A percentile compares a stretch with the other conserved stretches of the same genome.
phyloP scores from a whole-genome alignment of 257 asterid genomes.

The Jasminum sambac region DNA sequence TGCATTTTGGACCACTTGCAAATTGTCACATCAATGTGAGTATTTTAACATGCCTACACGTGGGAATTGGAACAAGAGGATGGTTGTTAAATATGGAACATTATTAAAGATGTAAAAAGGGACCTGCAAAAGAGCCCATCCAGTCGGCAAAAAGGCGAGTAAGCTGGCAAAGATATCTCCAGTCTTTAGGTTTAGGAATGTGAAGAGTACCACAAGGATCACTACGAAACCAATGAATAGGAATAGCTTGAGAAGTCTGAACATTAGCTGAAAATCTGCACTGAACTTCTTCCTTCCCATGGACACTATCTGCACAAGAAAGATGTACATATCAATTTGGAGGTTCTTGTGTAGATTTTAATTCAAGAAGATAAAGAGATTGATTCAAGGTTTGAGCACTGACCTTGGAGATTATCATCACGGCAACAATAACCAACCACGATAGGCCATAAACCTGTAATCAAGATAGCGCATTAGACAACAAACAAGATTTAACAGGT shows the following conservation, averaged over 20 bases:
- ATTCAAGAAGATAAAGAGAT: neutral
- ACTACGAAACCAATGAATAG: slow-evolving; percentile 64
- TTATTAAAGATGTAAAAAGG: neutral
- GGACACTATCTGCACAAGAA: slow-evolving; percentile 64
- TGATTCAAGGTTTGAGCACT: slow-evolving; percentile 11
- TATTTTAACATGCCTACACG: too few relatives aligned
- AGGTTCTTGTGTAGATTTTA: neutral
- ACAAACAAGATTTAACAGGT: neutral
- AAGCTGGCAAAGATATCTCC: slow-evolving; percentile 77
- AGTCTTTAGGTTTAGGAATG: slow-evolving; percentile 65
- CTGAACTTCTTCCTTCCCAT: slow-evolving; percentile 91
- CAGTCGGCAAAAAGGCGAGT: slow-evolving; percentile 85
- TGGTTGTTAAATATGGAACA: too few relatives aligned
- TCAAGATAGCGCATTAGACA: neutral
- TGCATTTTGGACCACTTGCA: too few relatives aligned
- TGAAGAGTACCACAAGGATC: slow-evolving; percentile 47
- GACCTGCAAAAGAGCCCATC: slow-evolving; percentile 66
- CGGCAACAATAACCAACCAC: slow-evolving; percentile 85
- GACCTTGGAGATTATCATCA: slow-evolving; percentile 71
- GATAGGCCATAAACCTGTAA: slow-evolving; percentile 84
- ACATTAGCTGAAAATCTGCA: slow-evolving; percentile 91
- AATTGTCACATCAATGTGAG: too few relatives aligned
- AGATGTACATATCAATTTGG: neutral
- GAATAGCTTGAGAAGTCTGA: slow-evolving; percentile 80
- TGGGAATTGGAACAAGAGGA: too few relatives aligned